Percentiles rank a stretch among this genome's conserved stretches.
These are phyloP conservation scores for Chenopodium suecicum DNA, from an alignment of 148 eudicot genomes.

Conservation along the genomic window DNA sequence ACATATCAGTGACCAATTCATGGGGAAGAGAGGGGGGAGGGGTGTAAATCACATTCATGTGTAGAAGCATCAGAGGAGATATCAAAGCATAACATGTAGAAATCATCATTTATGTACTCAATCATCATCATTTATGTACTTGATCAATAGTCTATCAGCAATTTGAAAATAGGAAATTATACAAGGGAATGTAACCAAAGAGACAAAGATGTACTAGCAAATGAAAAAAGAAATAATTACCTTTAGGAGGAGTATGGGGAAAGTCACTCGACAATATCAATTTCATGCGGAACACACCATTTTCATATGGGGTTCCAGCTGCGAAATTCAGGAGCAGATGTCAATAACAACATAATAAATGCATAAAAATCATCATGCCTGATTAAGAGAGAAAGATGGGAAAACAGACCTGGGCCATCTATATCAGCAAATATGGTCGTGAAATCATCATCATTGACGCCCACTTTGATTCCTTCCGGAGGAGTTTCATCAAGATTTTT, in stretches of 20 bases:
- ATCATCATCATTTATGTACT: too few species aligned
- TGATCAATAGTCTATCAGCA: neutral
- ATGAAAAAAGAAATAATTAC: conserved; percentile 29
- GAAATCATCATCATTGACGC: conserved; percentile 88
- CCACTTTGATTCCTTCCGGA: conserved; percentile 98
- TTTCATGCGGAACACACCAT: conserved; percentile 94
- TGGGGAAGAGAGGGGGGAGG: too few species aligned
- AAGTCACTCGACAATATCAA: conserved; percentile 85
- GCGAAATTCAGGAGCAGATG: conserved; percentile 36
- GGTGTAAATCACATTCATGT: too few species aligned
- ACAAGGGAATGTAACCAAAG: neutral
- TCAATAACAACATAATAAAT: conserved; percentile 1
- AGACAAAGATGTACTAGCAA: neutral
- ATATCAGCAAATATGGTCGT: conserved; percentile 89
- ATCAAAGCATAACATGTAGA: neutral
- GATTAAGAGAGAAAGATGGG: neutral
- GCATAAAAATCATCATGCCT: neutral
- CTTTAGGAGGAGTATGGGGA: conserved; percentile 96
- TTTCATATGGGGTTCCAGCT: conserved; percentile 98
- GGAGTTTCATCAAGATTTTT: conserved; percentile 97
- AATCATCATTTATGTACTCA: too few species aligned
- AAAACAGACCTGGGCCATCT: conserved; percentile 80
- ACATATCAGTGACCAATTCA: neutral
- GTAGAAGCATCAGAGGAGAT: too few species aligned
- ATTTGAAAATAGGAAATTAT: neutral